Conservation (phyloP, 2,329 filamentous ascomycete genomes). For the Aureobasidium sp. region DNA sequence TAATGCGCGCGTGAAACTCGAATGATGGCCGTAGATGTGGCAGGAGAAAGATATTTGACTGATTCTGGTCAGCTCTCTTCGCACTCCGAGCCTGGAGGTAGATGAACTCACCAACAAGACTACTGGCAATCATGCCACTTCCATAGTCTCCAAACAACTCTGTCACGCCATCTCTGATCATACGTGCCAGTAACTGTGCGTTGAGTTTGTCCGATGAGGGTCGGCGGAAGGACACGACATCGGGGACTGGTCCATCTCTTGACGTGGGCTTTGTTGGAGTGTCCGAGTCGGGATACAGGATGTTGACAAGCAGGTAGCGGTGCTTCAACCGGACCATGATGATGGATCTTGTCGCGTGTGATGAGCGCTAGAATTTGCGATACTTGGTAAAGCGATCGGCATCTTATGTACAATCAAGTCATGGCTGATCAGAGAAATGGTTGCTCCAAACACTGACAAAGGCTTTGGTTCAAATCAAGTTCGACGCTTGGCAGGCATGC, state of each 20-base stretch:
- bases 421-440: background rate
- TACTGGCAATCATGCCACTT: constrained; percentile 60
- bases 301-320: constrained; percentile 89
- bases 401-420: background rate
- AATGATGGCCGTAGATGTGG: constrained; percentile 92
- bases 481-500: background rate
- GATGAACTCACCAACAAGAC: constrained; percentile 51
- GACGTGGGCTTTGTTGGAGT: constrained; percentile 16
- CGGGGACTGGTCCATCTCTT: constrained; percentile 39
- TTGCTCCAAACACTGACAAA: background rate
- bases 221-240: constrained; percentile 63
- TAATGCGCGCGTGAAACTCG: constrained; percentile 75
- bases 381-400: background rate
- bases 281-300: constrained; percentile 62
- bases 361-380: background rate
- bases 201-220: constrained; percentile 68
- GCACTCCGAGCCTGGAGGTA: background rate
- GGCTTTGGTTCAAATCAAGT: background rate
- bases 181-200: constrained; percentile 54
- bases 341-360: background rate
- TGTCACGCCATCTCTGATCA: constrained; percentile 61
- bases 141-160: constrained; percentile 85
- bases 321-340: constrained; percentile 93
- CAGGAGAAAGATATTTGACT: constrained; percentile 89
- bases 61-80: background rate